Base-by-base conservation (phyloP, 116 monocot genomes). In the Zostera marina region DNA sequence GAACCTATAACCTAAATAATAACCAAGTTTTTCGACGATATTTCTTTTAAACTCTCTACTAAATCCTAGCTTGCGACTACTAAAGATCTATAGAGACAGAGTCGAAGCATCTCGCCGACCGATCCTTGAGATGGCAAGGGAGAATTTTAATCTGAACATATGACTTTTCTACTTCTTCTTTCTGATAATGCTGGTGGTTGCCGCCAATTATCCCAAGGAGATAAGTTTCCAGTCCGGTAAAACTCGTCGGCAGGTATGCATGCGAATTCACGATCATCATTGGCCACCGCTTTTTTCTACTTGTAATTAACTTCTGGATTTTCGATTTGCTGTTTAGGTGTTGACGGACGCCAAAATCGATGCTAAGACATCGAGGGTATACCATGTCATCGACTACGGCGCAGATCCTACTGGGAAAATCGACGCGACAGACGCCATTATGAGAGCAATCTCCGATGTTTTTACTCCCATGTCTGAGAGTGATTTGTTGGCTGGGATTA, bases 301-400 rank as follows among this genome's bases (percentile, higher is more conserved):
- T n/a, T n/a, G n/a, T n/a, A n/a, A 15, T 19, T 49, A 9, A 9
- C 19, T 49, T 49, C 49, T 49, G 15, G 19, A 12, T 2, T 42
- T 42, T 41, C 43, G 17, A 11, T 42, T 40, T 40, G 19, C 11
- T 16, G 7, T 57, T n/a, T 38, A 24, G 49, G 15, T 40, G 17
- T 11, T 41, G 52, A 48, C 16, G 17, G 19, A 15, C 0, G 19
- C 19, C 0, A 49, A 49, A 49, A 17, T 49, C 3, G 49, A 13
- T 39, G 2, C 48, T 40, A 10, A 6, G 47, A 22, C 12, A 20
- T 49, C 81, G 5, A 69, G 88, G 0, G 82, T 88, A 12, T 88
- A 72, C 55, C 73, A 80, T 65, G 83, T 80, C 60, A 80, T 71
- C 6, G 72, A 76, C 21, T 96, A 89, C 72, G 96, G 96, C 3